Evolutionary conservation across 2,329 filamentous ascomycete species (phyloP).

Genomic region (Fusarium irregulare): DNA sequence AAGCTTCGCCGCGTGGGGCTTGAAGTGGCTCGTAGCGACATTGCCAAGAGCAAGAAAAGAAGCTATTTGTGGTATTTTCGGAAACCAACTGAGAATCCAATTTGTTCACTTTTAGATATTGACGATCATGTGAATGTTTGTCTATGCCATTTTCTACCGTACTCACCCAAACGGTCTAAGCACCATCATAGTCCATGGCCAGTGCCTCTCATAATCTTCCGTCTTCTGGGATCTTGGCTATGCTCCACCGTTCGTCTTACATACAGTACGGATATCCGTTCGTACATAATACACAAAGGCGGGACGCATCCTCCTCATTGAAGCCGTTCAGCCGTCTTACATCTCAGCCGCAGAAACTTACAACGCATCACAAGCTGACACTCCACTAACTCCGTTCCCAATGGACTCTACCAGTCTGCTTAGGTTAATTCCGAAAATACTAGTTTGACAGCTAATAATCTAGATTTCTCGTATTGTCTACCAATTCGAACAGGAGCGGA

Average conservation of each 20-base stretch:
- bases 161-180: neutral
- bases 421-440: conserved; percentile 7
- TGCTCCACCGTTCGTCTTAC: conserved; percentile 22
- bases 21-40: conserved; percentile 11
- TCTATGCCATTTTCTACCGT: neutral
- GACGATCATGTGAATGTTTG: neutral
- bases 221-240: neutral
- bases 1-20: conserved; percentile 45
- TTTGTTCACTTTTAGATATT: conserved; percentile 4
- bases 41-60: conserved; percentile 15
- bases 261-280: conserved; percentile 6
- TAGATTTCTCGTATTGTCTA: conserved; percentile 4
- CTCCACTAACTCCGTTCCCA: neutral
- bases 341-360: conserved; percentile 10
- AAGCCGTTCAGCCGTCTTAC: conserved; percentile 4
- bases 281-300: conserved; percentile 1
- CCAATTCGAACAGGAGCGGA: neutral
- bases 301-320: neutral
- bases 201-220: conserved; percentile 7
- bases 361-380: conserved; percentile 8
- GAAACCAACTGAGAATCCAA: neutral
- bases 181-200: neutral
- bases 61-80: conserved; percentile 31
- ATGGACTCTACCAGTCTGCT: neutral
- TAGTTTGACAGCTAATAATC: neutral